These are phyloP conservation scores for Naegleria gruberi DNA, from an alignment of 208 protist species.

Conservation along the genomic window DNA sequence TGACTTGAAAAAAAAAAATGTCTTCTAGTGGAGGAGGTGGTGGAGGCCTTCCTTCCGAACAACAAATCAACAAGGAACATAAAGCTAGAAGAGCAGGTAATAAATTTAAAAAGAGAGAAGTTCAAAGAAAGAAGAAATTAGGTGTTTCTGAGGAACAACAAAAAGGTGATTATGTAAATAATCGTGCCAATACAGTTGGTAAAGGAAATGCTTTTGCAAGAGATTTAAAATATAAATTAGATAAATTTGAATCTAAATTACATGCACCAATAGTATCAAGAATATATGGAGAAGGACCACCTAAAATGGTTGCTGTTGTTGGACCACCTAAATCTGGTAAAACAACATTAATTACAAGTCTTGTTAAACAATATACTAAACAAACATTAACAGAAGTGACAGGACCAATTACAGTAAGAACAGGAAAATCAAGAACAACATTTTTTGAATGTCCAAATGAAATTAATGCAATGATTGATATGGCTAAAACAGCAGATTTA, in stretches of 20 bases:
- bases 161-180: conserved; percentile 71
- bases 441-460: conserved; percentile 97
- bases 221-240: conserved; percentile 30
- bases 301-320: conserved; percentile 88
- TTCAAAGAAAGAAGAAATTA: conserved; percentile 66
- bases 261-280: conserved; percentile 52
- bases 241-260: conserved; percentile 46
- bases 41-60: conserved; percentile 19
- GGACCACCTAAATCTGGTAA: conserved; percentile 92
- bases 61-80: conserved; percentile 73
- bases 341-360: conserved; percentile 90
- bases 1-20: conserved; percentile 9
- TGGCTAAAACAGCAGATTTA: conserved; percentile 94
- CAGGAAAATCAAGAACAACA: conserved; percentile 82
- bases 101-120: conserved; percentile 71
- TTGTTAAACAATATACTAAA: conserved; percentile 95
- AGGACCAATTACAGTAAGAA: conserved; percentile 94
- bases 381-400: conserved; percentile 80
- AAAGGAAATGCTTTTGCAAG: conserved; percentile 29
- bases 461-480: conserved; percentile 95
- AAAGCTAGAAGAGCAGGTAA: conserved; percentile 68
- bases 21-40: not conserved
- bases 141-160: conserved; percentile 69
- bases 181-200: conserved; percentile 65
- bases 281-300: conserved; percentile 63